Base-by-base conservation (phyloP, 208 protist species). In the Leishmania martiniquensis region DNA sequence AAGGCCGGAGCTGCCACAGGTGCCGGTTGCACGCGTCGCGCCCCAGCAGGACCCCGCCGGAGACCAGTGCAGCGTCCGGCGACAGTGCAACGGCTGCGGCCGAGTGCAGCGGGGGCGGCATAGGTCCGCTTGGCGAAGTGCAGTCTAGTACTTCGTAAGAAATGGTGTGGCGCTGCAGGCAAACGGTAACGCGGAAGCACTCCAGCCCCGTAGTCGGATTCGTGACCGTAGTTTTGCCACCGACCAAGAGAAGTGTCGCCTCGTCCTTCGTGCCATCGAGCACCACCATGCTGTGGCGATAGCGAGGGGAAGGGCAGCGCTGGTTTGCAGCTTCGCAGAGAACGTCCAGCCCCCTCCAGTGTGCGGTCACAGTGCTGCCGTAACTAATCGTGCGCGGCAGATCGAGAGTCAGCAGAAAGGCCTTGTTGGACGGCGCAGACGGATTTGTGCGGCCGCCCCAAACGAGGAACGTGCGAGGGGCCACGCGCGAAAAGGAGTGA, bases 391-490 rank as follows among this genome's bases (percentile, higher is more conserved):
- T 84, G 42, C 60, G 60, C 34, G 78, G 75, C 22, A 93, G 52
- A 20, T 89, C 71, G 25, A 95, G 42, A 6, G 69, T 57, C 29
- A 97, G 77, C 22, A 94, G 54, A 66, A 89, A 96, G 0, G 87
- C 86, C 2, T 85, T 76, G 34, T 78, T 77, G 49, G 65, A 84
- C 0, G 86, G 87, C 57, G 87, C 72, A 10, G 78, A 63, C 1
- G 94, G 94, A 78, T 92, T 96, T 13, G 88, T 94, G 65, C 94
- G 92, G 34, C 94, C 94, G 17, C 94, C 94, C 73, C 93, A 85
- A 9, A 97, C 92, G 42, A 96, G 62, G 78, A 93, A 97, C 29
- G 54, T 60, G 25, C 82, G 85, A 15, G 70, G 65, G 0, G 78
- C 72, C 22, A 97, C 37, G 5, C 89, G 88, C 42, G 80, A 86